Conservation (phyloP, 2,329 filamentous ascomycete genomes). For the Trichoderma lentiforme region DNA sequence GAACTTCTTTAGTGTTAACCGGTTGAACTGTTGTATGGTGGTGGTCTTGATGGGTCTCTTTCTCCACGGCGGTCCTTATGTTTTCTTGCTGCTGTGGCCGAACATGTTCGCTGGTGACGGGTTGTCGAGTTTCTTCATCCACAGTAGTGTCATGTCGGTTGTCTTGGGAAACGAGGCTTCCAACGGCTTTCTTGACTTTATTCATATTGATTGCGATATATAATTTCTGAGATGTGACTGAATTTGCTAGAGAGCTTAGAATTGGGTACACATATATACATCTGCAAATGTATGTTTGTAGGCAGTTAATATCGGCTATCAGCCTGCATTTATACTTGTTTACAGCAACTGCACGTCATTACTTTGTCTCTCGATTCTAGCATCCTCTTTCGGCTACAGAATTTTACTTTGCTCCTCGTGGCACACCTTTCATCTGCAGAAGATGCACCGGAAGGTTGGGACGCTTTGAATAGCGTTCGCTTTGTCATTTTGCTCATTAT, state of each 20-base stretch:
- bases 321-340: neutral
- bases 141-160: conserved; percentile 70
- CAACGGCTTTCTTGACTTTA: conserved; percentile 60
- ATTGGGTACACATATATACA: neutral
- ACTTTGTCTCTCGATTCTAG: neutral
- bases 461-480: neutral
- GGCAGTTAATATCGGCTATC: neutral
- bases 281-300: neutral
- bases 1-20: conserved; percentile 38
- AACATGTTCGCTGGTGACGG: conserved; percentile 59
- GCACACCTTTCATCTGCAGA: neutral
- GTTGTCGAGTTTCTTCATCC: conserved; percentile 60
- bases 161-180: conserved; percentile 56
- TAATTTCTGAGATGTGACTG: neutral
- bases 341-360: neutral
- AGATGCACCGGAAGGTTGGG: neutral
- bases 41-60: conserved; percentile 69
- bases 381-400: neutral
- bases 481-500: neutral
- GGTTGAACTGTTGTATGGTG: conserved; percentile 69
- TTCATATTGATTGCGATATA: conserved; percentile 48
- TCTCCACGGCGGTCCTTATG: conserved; percentile 60
- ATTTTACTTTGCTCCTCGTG: neutral
- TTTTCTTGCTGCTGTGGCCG: conserved; percentile 60
- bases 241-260: neutral